Base-by-base conservation (phyloP, 192 early-diverging fungal species). In the Podila horticola region DNA sequence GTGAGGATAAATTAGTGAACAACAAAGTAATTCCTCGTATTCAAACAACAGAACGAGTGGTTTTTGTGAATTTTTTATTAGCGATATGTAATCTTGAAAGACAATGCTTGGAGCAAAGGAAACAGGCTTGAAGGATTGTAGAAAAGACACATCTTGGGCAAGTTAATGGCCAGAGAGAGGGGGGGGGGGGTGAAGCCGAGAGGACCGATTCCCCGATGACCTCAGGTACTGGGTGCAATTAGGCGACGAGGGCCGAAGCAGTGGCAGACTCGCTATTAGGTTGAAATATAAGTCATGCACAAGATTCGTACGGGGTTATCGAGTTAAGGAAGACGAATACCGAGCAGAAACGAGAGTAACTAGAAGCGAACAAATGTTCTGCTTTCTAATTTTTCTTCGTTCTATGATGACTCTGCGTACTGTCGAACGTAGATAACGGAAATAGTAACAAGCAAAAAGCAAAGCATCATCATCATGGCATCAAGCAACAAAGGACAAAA, bases 181-280 rank as follows among this genome's bases (percentile, higher is more conserved):
- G 34, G 34, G 34, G 31, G 31, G 5, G 58, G 9, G 24, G 2
- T 31, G 29, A 17, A 34, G 33, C 59, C 13, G 17, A 33, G 15
- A 45, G 13, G 41, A 45, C 41, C 11, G 41, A 45, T 17, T 45
- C 34, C 1, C 34, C 41, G 41, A 45, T 45, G 41, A 17, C 41
- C 2, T 45, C 41, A 15, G 41, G 8, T 15, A 45, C 41, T 13
- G 15, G 3, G 15, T 3, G 41, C 17, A 76, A 82, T 95, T 95
- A 95, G 60, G 94, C 84, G 72, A 95, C 91, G 62, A 95, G 87
- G 84, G 94, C 87, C 62, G 94, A 93, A 73, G 94, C 93, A 83
- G 93, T 93, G 86, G 90, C 79, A 63, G 93, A 87, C 84, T 91
- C 90, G 90, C 93, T 94, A 83, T 87, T 74, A 66, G 67, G 41